A percentile compares a stretch with the other conserved stretches of the same genome.
phyloP scores from a whole-genome alignment of 2,329 filamentous ascomycete genomes.

The Basipetospora chlamydospora region DNA sequence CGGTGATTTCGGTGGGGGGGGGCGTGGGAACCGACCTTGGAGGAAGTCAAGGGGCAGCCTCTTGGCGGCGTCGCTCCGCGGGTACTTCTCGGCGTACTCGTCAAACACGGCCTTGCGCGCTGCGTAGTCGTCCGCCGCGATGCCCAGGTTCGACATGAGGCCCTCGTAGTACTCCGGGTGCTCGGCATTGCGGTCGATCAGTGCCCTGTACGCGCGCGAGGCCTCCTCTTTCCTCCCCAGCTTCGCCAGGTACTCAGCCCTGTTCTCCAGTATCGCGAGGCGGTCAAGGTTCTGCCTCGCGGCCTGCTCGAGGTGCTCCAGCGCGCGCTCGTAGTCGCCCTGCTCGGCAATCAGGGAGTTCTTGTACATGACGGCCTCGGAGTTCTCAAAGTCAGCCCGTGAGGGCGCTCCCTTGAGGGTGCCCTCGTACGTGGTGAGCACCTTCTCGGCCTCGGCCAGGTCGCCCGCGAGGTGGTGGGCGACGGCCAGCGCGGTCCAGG shows the following conservation, averaged over 20 bases:
- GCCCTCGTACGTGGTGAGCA: constrained; percentile 82
- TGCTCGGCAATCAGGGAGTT: constrained; percentile 86
- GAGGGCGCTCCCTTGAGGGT: constrained; percentile 71
- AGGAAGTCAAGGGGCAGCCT: constrained; percentile 85
- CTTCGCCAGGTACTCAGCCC: constrained; percentile 69
- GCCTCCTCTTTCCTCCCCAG: constrained; percentile 69
- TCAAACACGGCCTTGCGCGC: constrained; percentile 57
- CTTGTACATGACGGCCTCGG: constrained; percentile 88
- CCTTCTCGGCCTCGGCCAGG: constrained; percentile 72
- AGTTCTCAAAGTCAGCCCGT: constrained; percentile 75
- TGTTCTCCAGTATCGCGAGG: constrained; percentile 70
- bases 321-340: constrained; percentile 66
- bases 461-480: constrained; percentile 86
- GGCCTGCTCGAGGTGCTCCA: constrained; percentile 71
- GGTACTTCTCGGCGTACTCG: constrained; percentile 66
- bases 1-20: neutral
- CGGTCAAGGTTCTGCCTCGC: constrained; percentile 71
- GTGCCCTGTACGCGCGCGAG: constrained; percentile 60
- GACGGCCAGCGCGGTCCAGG: constrained; percentile 94
- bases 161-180: constrained; percentile 74
- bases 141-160: constrained; percentile 52
- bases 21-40: constrained; percentile 34
- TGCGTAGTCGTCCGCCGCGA: constrained; percentile 42
- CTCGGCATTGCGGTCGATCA: constrained; percentile 80
- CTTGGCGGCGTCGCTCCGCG: constrained; percentile 70